Base-by-base conservation (phyloP, 164 flowering plant genomes). In the Santalum album region DNA sequence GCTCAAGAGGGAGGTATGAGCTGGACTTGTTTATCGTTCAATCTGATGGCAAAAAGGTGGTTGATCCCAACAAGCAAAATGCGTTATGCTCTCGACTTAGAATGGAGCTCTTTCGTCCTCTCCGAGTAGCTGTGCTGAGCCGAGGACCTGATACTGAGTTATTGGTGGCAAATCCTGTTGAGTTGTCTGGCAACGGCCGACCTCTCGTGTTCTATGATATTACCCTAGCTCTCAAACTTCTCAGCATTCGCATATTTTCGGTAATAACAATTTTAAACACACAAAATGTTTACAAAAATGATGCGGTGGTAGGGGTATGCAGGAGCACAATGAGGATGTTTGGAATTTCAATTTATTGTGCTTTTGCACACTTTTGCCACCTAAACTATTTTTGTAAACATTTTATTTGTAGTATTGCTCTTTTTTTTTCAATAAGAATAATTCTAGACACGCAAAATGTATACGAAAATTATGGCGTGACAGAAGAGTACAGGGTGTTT, bases 131-230 rank as follows among this genome's bases (percentile, higher is more conserved):
- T 22, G 51, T 49, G 27, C 27, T 49, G 17, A 49, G 51, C 18
- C 26, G 51, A 14, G 51, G 51, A 4, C 51, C 51, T 23, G 51
- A 49, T 7, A 49, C 27, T 23, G 51, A 49, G 51, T 14, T 49
- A 17, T 18, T 49, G 18, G 51, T 49, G n/a, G 51, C 27, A 49
- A 49, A 49, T 49, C 51, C 51, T 22, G 51, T 49, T 6, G 51
- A 49, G 19, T 20, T 29, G 42, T 27, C 35, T 16, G 36, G 22
- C 19, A 50, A 22, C 12, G 34, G 35, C 19, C 18, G 34, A 19
- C 53, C 53, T 10, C 53, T 26, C 15, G 53, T 50, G 2, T 26
- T 50, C 35, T 26, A 50, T 50, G 53, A 50, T 26, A 50, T 50
- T 18, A 50, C 53, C 34, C 53, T 50, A 4, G 34, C 53, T 50